phyloP scores from a whole-genome alignment of 768 basidiomycete species.

The Collybiopsis confluens region DNA sequence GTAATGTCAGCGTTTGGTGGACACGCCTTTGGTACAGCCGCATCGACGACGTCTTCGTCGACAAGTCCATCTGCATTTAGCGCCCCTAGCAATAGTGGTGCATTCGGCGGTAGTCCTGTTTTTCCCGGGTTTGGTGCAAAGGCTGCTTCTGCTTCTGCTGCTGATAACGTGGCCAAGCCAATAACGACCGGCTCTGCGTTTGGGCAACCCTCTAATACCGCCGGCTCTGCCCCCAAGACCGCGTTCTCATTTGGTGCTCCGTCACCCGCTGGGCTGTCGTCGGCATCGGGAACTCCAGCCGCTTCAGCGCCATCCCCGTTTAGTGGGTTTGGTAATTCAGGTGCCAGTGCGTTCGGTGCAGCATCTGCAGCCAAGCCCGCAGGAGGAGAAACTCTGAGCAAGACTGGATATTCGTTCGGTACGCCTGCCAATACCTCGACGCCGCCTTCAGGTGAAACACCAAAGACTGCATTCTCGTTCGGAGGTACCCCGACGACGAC shows the following conservation, averaged over 20 bases:
- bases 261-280: not conserved
- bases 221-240: not conserved
- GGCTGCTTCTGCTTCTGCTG: not conserved
- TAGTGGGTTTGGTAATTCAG: not conserved
- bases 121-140: not conserved
- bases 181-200: not conserved
- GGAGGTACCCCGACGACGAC: not conserved
- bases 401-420: conserved; percentile 4
- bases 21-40: not conserved
- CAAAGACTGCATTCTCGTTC: conserved; percentile 4
- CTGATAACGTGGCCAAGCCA: not conserved
- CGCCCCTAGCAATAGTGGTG: not conserved
- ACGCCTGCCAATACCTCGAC: not conserved
- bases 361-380: not conserved
- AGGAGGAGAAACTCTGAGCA: conserved; percentile 1
- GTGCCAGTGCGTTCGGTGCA: not conserved
- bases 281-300: not conserved
- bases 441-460: not conserved
- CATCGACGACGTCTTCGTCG: not conserved
- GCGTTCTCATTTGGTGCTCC: not conserved
- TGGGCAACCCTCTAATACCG: not conserved
- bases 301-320: not conserved
- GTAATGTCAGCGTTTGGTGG: not conserved
- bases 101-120: not conserved
- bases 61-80: not conserved